A percentile compares a stretch with the other conserved stretches of the same genome.
These are phyloP conservation scores for Mycena sanguinolenta DNA, from an alignment of 768 basidiomycete species.

Conservation along the genomic window DNA sequence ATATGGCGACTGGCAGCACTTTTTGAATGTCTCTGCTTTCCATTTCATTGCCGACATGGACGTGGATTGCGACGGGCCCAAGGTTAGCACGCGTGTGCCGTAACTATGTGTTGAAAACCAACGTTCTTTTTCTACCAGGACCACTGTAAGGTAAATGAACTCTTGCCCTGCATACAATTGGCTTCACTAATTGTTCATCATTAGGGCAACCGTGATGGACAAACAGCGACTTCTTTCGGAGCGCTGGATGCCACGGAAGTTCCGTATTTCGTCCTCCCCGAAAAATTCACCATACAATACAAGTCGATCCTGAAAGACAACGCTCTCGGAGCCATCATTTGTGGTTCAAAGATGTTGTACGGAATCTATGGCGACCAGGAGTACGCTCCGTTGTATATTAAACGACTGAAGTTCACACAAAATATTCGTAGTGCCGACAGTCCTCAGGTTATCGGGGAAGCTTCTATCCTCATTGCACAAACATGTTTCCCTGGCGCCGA, in stretches of 20 bases:
- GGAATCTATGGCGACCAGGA: conserved; percentile 44
- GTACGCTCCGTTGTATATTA: conserved; percentile 27
- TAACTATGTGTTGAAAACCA: neutral
- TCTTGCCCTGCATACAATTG: neutral
- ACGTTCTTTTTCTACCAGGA: conserved; percentile 11
- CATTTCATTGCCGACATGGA: conserved; percentile 45
- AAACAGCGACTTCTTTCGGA: conserved; percentile 41
- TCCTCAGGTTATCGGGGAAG: conserved; percentile 44
- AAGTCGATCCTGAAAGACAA: conserved; percentile 32
- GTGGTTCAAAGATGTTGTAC: conserved; percentile 44
- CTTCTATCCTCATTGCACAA: conserved; percentile 41
- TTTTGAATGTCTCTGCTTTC: conserved; percentile 34
- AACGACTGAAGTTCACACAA: neutral
- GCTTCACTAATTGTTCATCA: neutral
- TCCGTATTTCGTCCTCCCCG: conserved; percentile 42
- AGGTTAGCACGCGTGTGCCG: conserved; percentile 27
- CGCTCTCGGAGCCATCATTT: conserved; percentile 44
- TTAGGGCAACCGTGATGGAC: conserved; percentile 41
- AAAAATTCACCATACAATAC: conserved; percentile 34
- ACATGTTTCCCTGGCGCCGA: conserved; percentile 43
- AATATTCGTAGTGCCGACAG: conserved; percentile 36
- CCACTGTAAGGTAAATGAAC: conserved; percentile 29
- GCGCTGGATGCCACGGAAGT: conserved; percentile 41
- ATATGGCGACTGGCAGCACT: conserved; percentile 38
- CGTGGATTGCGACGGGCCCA: conserved; percentile 42